Conservation (phyloP, 2,329 filamentous ascomycete species). For the Fusarium oligoseptatum region DNA sequence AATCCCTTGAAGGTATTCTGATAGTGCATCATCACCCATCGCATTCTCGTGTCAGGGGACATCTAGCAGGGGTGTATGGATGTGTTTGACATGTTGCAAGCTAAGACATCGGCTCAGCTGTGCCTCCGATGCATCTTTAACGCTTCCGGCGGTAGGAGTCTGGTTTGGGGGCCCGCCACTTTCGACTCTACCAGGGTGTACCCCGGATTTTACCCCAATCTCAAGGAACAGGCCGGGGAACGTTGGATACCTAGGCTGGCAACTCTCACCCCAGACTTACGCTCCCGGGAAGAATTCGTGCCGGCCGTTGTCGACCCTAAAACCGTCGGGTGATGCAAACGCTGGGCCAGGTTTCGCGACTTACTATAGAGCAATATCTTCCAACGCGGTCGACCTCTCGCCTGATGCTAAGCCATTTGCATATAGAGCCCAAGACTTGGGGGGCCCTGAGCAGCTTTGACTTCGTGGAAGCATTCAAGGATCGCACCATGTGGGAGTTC, state of each 20-base stretch:
- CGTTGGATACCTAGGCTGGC: no score
- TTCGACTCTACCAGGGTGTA: background rate
- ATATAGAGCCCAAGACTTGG: background rate
- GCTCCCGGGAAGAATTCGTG: background rate
- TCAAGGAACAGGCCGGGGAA: no score
- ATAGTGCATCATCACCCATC: background rate
- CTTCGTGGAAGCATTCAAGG: background rate
- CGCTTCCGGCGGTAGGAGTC: background rate
- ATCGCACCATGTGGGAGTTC: background rate
- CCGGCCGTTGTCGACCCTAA: background rate
- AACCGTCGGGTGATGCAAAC: background rate
- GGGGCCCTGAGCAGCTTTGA: background rate
- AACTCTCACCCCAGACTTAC: background rate
- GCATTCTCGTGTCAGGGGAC: background rate
- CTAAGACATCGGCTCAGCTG: background rate
- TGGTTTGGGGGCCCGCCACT: background rate
- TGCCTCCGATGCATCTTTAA: background rate
- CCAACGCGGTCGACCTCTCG: background rate
- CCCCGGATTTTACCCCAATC: background rate
- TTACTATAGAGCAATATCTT: background rate
- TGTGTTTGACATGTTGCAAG: background rate
- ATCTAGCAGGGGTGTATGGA: background rate
- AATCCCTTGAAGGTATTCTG: background rate
- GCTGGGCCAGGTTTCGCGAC: background rate
- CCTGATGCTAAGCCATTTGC: background rate